Base-by-base conservation (phyloP, 768 basidiomycete species). In the Kwoniella botswanensis region DNA sequence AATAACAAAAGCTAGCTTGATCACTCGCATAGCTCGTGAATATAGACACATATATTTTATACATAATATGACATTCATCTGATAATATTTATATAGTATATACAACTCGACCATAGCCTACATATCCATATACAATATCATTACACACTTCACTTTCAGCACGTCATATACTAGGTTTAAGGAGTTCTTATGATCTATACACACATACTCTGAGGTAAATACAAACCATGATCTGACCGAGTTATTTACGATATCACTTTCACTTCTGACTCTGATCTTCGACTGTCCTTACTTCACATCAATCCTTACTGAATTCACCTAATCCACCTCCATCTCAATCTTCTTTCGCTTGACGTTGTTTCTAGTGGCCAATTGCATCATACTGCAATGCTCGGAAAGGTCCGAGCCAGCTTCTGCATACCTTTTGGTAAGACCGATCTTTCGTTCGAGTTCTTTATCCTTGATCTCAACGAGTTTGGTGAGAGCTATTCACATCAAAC, bases 391-490 rank as follows among this genome's bases (percentile, higher is more conserved):
- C 10, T 52, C 57, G 26, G 63, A 65, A 9, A 70, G 46, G 6
- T 29, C 56, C 1, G 54, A 54, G 12, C 63, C 63, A 10, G 69
- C 69, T 10, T 58, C 69, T 18, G 26, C 63, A 29, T 70, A 70
- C 53, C 69, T 41, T 13, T 65, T 56, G 42, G 69, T 70, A 7
- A 70, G 44, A 24, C 44, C 6, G 7, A n/a, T 53, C 46, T 70
- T 70, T 43, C 63, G 21, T 12, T 65, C 46, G 1, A 70, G 57
- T 50, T 63, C 63, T 22, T 22, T 61, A 44, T 70, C 63, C 13
- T 70, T 70, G 53, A 64, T 44, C 21, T 42, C 54, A 4, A 60
- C 29, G 10, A 68, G 59, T 24, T 35, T 35, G 35, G 13, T 53
- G 5, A 65, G 26, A 35, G 29, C 65, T 65, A 43, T n/a, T 18